phyloP scores from a whole-genome alignment of 2,329 filamentous ascomycete species.

The Colletotrichum abscissum region DNA sequence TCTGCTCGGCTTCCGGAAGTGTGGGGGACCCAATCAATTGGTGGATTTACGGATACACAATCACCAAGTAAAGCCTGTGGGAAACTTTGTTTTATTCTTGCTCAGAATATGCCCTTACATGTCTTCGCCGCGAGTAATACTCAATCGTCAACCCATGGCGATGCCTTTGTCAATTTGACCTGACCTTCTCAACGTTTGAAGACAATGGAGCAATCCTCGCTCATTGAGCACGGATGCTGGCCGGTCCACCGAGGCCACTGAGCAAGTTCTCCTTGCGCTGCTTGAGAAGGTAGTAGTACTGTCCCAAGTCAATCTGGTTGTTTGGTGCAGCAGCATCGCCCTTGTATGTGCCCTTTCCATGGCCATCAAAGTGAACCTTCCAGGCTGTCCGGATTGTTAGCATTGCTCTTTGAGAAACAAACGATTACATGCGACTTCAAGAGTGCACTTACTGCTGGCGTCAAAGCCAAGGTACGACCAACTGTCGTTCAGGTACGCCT shows the following conservation, averaged over 20 bases:
- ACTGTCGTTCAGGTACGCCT: slow-evolving; percentile 58
- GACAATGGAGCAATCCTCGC: neutral
- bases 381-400: slow-evolving; percentile 45
- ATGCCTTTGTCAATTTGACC: neutral
- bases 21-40: neutral
- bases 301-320: slow-evolving; percentile 40
- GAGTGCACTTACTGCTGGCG: slow-evolving; percentile 55
- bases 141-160: neutral
- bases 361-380: slow-evolving; percentile 53
- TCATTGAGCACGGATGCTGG: neutral
- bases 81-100: neutral
- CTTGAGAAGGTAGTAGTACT: slow-evolving; percentile 49
- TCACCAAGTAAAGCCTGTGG: neutral
- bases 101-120: neutral
- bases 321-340: slow-evolving; percentile 39
- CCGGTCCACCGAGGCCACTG: neutral
- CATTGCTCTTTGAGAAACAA: neutral
- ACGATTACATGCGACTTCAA: accelerated
- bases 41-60: neutral
- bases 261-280: slow-evolving; percentile 43
- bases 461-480: slow-evolving; percentile 59
- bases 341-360: slow-evolving; percentile 47
- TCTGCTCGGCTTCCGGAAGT: neutral
- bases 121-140: neutral
- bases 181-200: neutral